Evolutionary conservation across 176 grass and related monocot species (phyloP), one percentile per base, ranked within the genome.

Genomic region (Musa troglodytarum): DNA sequence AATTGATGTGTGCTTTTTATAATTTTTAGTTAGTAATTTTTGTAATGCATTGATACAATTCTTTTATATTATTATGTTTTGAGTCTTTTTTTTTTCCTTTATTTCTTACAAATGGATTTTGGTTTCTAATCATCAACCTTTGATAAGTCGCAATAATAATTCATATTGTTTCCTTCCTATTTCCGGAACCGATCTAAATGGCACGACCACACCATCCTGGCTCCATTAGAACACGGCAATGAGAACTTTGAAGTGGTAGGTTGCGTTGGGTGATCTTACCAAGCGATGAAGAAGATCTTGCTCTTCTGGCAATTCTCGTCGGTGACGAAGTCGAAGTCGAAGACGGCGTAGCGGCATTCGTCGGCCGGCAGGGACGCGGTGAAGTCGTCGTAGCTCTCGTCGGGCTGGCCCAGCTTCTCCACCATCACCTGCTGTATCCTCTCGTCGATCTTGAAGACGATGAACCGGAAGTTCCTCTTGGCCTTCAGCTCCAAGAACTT

Each of bases 251-350:
- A 58, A 0, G 55, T 28, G 26, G 26, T 28, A 2, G 26, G 26
- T 17, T 17, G 14, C 5, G 54, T 14, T 20, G 43, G 19, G 10
- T 23, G 8, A 4, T 9, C 9, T 68, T 69, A 78, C 76, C 76
- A 78, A 14, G 76, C 69, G 13, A 80, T 80, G 78, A 80, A 80
- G 78, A 80, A 72, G 68, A 80, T 80, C 68, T 80, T 80, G 78
- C 78, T 80, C 78, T 80, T 80, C 22, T 80, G 78, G 65, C 78
- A 80, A 22, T 80, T 80, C 78, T 80, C 78, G 23, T 56, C 51
- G 13, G 76, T 78, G 65, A 78, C 65, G 17, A 78, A 78, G 4
- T 78, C 76, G 11, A 78, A 78, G 22, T 78, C 76, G 51, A 69
- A 78, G 63, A 78, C 76, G 0, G 76, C 76, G 1, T 78, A 78